Evolutionary conservation across 2,329 filamentous ascomycete genomes (phyloP).

Genomic region (Fusarium sp.): DNA sequence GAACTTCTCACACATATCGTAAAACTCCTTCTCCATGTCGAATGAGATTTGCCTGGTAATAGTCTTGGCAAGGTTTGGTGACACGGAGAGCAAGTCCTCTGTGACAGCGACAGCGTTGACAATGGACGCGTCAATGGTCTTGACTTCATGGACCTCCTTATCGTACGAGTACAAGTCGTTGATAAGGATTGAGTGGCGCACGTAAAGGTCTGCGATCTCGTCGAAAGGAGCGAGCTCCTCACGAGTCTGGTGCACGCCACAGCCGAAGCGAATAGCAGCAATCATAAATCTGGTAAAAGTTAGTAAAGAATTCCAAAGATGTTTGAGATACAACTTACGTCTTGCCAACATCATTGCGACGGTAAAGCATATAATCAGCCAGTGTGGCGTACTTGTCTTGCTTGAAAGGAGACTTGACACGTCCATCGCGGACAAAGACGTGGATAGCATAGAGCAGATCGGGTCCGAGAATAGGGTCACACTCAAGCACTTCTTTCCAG

Average conservation of each 20-base stretch:
- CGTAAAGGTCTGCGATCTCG: conserved; percentile 15
- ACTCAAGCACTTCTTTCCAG: conserved; percentile 1
- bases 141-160: conserved; percentile 20
- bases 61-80: conserved; percentile 5
- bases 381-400: conserved; percentile 13
- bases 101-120: conserved; percentile 19
- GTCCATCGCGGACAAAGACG: conserved; percentile 12
- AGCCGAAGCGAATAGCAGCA: conserved; percentile 20
- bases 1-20: conserved; percentile 6
- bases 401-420: conserved; percentile 18
- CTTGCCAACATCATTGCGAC: conserved; percentile 15
- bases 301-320: accelerated
- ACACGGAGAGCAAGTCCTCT: conserved; percentile 3
- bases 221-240: conserved; percentile 9
- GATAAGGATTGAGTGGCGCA: conserved; percentile 5
- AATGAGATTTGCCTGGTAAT: conserved; percentile 1
- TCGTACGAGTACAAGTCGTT: conserved; percentile 29
- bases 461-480: conserved; percentile 13
- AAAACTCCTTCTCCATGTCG: conserved; percentile 25
- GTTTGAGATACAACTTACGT: background rate
- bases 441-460: conserved; percentile 3
- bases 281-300: conserved; percentile 7
- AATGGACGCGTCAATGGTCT: background rate
- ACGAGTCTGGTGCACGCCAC: background rate
- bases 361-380: conserved; percentile 12